Percentiles rank a stretch among this genome's conserved stretches.
Evolutionary conservation across 1,139 yeast species (phyloP).

Genomic region (Pichiaceae sp.): DNA sequence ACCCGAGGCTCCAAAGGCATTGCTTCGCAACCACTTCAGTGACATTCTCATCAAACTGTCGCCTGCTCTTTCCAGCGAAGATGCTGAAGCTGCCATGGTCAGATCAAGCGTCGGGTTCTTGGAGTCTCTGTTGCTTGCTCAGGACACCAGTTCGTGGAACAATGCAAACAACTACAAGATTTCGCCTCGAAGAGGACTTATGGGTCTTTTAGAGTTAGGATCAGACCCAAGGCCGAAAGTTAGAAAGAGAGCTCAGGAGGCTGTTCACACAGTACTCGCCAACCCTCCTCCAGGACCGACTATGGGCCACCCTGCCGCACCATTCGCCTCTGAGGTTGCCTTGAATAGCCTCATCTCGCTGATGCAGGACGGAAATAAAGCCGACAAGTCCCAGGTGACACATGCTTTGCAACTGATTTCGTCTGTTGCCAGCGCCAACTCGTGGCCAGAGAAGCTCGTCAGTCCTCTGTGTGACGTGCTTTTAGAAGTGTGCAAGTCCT

Average conservation of each 20-base stretch:
- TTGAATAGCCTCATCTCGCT: constrained; percentile 45
- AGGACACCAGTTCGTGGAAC: constrained; percentile 73
- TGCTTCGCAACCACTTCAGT: constrained; percentile 65
- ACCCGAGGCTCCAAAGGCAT: constrained; percentile 62
- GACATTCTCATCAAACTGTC: constrained; percentile 76
- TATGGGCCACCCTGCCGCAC: constrained; percentile 68
- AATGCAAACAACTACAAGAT: constrained; percentile 39
- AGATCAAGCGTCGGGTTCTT: constrained; percentile 81
- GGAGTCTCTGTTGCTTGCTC: constrained; percentile 72
- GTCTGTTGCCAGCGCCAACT: constrained; percentile 59
- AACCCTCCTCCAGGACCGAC: constrained; percentile 81
- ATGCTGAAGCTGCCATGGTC: constrained; percentile 77
- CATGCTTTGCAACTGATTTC: constrained; percentile 72
- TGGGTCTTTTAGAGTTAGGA: constrained; percentile 72
- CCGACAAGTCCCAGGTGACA: constrained; percentile 47
- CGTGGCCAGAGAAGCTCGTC: constrained; percentile 71
- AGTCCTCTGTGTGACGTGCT: constrained; percentile 71
- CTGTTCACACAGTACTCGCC: constrained; percentile 52
- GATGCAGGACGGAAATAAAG: constrained; percentile 33
- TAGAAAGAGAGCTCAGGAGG: constrained; percentile 90
- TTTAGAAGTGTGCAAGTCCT: constrained; percentile 67
- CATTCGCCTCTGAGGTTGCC: constrained; percentile 61
- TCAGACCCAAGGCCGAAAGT: constrained; percentile 92
- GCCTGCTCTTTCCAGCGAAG: constrained; percentile 62
- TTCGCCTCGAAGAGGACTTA: constrained; percentile 76